phyloP scores from a whole-genome alignment of 768 basidiomycete species.

The Crucibulum laeve region DNA sequence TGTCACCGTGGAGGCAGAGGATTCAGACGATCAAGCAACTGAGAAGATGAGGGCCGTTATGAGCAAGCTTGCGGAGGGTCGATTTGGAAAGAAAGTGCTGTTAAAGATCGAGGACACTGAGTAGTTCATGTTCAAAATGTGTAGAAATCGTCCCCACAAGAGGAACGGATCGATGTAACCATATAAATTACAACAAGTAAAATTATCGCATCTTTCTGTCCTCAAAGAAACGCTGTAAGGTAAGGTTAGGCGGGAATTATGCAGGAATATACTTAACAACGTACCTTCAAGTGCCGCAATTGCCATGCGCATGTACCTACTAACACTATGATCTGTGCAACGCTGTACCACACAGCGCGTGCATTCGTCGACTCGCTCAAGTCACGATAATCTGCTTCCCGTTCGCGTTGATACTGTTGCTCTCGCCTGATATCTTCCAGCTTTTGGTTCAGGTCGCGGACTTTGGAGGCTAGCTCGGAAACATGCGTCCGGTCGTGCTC shows the following conservation, averaged over 20 bases:
- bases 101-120: constrained; percentile 26
- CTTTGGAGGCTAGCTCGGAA: constrained; percentile 72
- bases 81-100: constrained; percentile 38
- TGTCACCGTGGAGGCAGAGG: constrained; percentile 39
- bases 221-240: constrained; percentile 73
- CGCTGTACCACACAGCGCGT: constrained; percentile 92
- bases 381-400: constrained; percentile 86
- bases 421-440: constrained; percentile 90
- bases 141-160: no score
- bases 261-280: constrained; percentile 15
- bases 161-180: no score
- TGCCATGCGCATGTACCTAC: constrained; percentile 91
- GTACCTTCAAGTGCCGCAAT: constrained; percentile 83
- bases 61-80: constrained; percentile 27
- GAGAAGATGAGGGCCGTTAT: constrained; percentile 49
- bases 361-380: constrained; percentile 88
- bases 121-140: no score
- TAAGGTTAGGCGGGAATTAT: constrained; percentile 4
- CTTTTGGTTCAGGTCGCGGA: constrained; percentile 91
- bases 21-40: constrained; percentile 32
- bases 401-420: constrained; percentile 96
- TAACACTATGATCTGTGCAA: constrained; percentile 82
- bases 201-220: constrained; percentile 69
- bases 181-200: no score
- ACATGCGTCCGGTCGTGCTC: constrained; percentile 87